Evolutionary conservation across 1,284 basidiomycete species (phyloP), one percentile per base, ranked within the genome.

Genomic region (Ceratobasidium sp.): DNA sequence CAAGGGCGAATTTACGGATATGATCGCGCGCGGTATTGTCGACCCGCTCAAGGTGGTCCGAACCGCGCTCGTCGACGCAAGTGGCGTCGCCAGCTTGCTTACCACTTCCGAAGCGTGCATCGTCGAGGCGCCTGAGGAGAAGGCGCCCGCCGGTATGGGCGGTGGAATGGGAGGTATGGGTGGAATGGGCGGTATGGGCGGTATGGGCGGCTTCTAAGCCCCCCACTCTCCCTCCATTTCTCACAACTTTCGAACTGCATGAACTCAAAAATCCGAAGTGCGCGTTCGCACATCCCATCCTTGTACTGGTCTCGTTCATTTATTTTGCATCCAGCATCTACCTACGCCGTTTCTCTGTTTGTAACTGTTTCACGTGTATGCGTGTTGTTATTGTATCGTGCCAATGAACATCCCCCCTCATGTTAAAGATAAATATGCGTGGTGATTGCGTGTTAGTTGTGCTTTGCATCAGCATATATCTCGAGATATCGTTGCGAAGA

Each of bases 61-160:
- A 78, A 97, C 95, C 8, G 95, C 95, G 1, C 72, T 75, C 56
- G 89, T 95, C 2, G 96, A 97, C 82, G 95, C 96, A 0, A 76
- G 87, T 53, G 92, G 94, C 81, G 95, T 98, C 22, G 94, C 95
- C 4, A 93, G 91, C 79, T 85, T 99, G 82, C 86, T 99, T 83
- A 97, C 95, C 57, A 99, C 97, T 57, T 94, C 92, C 79, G 97
- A 99, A 86, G 92, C 90, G 73, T 95, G 94, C 83, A 90, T 99
- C 56, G 96, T 98, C 45, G 96, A 98, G 76, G 93, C 92, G 1
- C 90, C 91, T 74, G 96, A 98, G 81, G 93, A 97, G 81, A 89
- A 92, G 82, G 89, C 89, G 78, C 84, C 91, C 5, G 81, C 82
- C 47, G 84, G 82, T 31, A 84, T 80, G 75, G 79, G 79, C 14